Evolutionary conservation across 2,329 filamentous ascomycete genomes (phyloP).

Genomic region (Tolypocladium capitatum): DNA sequence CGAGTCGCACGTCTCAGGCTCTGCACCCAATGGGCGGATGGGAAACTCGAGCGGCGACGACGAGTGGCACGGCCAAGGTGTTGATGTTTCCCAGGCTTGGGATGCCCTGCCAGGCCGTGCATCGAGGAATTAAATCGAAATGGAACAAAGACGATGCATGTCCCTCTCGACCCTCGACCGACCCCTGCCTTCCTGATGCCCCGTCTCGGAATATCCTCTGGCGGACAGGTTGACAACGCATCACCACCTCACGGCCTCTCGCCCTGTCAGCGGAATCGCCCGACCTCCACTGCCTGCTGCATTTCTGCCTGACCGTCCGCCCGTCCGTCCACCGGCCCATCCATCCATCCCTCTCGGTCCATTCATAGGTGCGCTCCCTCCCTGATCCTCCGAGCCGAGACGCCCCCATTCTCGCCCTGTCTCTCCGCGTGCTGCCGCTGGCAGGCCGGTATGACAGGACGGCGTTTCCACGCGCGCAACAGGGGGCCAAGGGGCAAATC

Average conservation of each 20-base stretch:
- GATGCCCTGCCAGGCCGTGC: not conserved
- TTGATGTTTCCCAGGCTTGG: too few relatives aligned
- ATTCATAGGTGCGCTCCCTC: not conserved
- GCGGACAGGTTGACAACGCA: constrained; percentile 35
- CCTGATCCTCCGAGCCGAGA: constrained; percentile 4
- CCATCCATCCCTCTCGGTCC: constrained; percentile 9
- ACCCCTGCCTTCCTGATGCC: not conserved
- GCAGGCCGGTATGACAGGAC: not conserved
- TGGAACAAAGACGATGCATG: not conserved
- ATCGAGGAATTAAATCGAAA: not conserved
- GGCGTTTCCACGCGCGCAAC: not conserved
- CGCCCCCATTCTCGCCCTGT: not conserved
- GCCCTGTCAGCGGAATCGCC: constrained; percentile 6
- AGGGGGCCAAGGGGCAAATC: constrained; percentile 8
- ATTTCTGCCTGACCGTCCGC: constrained; percentile 5
- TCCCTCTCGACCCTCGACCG: not conserved
- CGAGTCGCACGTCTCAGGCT: not conserved
- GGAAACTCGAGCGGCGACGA: not conserved
- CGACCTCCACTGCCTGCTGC: constrained; percentile 13
- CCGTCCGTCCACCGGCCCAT: constrained; percentile 6
- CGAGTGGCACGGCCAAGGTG: not conserved
- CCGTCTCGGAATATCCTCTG: constrained; percentile 17
- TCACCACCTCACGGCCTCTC: constrained; percentile 17
- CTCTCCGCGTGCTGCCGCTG: too few relatives aligned
- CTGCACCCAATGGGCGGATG: not conserved